Base-by-base conservation (phyloP, 768 basidiomycete genomes). In the Panaeolus papilionaceus region DNA sequence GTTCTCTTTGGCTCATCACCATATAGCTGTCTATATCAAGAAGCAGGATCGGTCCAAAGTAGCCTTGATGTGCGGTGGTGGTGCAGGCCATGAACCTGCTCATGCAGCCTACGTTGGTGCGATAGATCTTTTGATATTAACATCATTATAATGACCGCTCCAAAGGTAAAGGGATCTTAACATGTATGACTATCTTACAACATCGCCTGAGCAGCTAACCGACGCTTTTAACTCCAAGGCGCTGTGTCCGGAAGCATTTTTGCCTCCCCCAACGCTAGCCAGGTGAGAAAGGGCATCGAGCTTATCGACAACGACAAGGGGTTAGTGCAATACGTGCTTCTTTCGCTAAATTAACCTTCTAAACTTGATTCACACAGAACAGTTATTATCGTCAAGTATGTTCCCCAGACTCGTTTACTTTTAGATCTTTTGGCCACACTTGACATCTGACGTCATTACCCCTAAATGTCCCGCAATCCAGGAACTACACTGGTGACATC, bases 171-270 rank as follows among this genome's bases (percentile, higher is more conserved):
- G 95, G 95, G 33, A 90, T 96, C 72, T 81, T 97, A 47, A 88
- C 89, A 42, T 92, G 92, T 90, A 75, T 33, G 76, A 68, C 42
- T 3, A 12, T 33, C 14, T 16, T 11, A 18, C 2, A 14, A 14
- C n/a, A 18, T 12, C 33, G 11, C 28, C 28, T 14, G 7, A n/a
- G 11, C 26, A 62, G 9, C 47, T 63, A 26, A 16, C 14, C n/a
- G 14, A 37, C n/a, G 28, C 39, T 61, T 39, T 23, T 49, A 49
- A 49, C 23, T 64, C 42, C n/a, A 49, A 84, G 83, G 77, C 37
- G 94, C 95, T 38, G 92, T 97, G 8, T 94, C 91, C 71, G 96
- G 96, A 8, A 92, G 87, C 72, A 83, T 98, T 44, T 98, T 98
- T 75, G 95, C 96, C 2, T 94, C 92, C 18, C 96, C 96, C 0